Conservation (phyloP, 768 basidiomycete genomes). For the Boletus vinaceobasis region DNA sequence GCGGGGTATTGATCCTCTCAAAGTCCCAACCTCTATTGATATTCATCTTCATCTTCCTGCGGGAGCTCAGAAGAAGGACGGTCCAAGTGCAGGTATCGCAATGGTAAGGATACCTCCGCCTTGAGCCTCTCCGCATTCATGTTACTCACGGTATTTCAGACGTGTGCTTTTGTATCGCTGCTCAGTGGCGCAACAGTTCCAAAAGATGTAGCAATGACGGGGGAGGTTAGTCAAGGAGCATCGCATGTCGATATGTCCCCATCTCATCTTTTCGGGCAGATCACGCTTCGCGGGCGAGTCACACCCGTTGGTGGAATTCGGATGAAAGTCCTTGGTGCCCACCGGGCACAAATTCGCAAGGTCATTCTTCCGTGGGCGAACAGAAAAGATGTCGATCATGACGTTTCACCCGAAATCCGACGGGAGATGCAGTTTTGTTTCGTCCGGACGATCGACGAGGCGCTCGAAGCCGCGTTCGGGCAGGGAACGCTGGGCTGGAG, state of each 20-base stretch:
- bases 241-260: neutral
- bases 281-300: constrained; percentile 79
- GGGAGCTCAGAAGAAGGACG: constrained; percentile 92
- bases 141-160: constrained; percentile 36
- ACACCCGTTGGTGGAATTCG: constrained; percentile 89
- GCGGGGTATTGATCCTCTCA: constrained; percentile 69
- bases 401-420: constrained; percentile 70
- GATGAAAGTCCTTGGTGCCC: constrained; percentile 87
- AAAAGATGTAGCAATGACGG: constrained; percentile 81
- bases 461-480: constrained; percentile 80
- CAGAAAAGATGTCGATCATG: constrained; percentile 83
- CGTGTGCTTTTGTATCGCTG: constrained; percentile 83
- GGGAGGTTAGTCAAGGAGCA: constrained; percentile 53
- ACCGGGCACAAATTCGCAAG: constrained; percentile 79
- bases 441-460: constrained; percentile 75
- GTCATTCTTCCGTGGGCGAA: constrained; percentile 85
- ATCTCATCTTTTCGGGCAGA: constrained; percentile 35
- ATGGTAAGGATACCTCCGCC: constrained; percentile 51
- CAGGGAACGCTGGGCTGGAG: constrained; percentile 65
- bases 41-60: constrained; percentile 87
- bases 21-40: constrained; percentile 69
- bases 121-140: neutral
- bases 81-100: constrained; percentile 85
- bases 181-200: constrained; percentile 74
- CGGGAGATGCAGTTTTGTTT: constrained; percentile 79